Evolutionary conservation across 2,329 filamentous ascomycete species (phyloP).

Genomic region (Nothomitra cinnamomea): DNA sequence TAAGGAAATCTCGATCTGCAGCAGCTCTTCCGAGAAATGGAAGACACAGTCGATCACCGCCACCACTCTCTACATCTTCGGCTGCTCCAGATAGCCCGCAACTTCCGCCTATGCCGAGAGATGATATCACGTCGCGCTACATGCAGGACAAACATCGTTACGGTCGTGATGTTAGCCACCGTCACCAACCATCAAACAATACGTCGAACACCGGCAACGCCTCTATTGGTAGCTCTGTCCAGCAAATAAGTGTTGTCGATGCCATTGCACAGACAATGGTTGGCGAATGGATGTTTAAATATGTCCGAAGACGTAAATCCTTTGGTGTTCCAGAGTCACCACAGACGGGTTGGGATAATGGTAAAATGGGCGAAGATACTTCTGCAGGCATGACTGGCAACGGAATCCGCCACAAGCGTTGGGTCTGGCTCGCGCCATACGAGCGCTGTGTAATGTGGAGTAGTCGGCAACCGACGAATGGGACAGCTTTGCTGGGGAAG

Average conservation of each 20-base stretch:
- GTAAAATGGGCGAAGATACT: constrained; percentile 42
- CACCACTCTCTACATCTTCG: constrained; percentile 47
- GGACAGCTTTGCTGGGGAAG: constrained; percentile 80
- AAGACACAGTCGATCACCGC: constrained; percentile 38
- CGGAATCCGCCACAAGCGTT: constrained; percentile 71
- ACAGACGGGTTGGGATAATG: constrained; percentile 23
- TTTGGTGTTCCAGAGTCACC: constrained; percentile 56
- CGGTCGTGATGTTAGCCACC: constrained; percentile 23
- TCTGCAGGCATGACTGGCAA: constrained; percentile 49
- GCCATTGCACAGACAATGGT: constrained; percentile 98
- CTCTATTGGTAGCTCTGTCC: constrained; percentile 40
- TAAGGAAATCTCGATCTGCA: constrained; percentile 72
- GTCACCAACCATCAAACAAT: constrained; percentile 42
- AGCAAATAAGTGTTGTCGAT: constrained; percentile 72
- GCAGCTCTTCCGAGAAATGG: constrained; percentile 43
- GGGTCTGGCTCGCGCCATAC: constrained; percentile 97
- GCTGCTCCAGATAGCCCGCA: constrained; percentile 49
- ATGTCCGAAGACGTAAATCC: constrained; percentile 72
- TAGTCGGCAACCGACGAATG: constrained; percentile 84
- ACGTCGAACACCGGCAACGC: constrained; percentile 38
- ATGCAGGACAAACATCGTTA: constrained; percentile 3
- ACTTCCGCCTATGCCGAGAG: constrained; percentile 55
- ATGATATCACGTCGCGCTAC: constrained; percentile 44
- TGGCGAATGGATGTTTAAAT: constrained; percentile 93
- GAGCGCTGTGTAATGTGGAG: constrained; percentile 96